Evolutionary conservation across 1,284 basidiomycete genomes (phyloP).

Genomic region (Xanthoconium separans): DNA sequence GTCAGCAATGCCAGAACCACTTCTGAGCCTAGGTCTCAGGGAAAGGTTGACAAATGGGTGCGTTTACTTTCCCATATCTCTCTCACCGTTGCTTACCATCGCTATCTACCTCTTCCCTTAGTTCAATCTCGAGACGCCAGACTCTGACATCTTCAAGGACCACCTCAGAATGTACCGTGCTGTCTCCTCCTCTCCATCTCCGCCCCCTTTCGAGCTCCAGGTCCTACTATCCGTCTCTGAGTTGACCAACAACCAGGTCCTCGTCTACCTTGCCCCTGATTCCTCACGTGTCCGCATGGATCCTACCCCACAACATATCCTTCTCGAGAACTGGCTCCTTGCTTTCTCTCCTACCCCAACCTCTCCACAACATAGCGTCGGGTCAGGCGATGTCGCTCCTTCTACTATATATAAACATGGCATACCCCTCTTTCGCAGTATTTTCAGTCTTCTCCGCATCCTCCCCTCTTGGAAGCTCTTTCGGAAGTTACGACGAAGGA

Average conservation of each 20-base stretch:
- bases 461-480: conserved; percentile 73
- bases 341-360: conserved; percentile 41
- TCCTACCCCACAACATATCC: conserved; percentile 61
- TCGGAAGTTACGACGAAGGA: conserved; percentile 55
- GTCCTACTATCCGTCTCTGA: conserved; percentile 71
- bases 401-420: conserved; percentile 80
- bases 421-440: conserved; percentile 73
- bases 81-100: conserved; percentile 3
- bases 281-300: conserved; percentile 62
- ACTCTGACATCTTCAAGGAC: conserved; percentile 63
- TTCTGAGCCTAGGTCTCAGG: conserved; percentile 39
- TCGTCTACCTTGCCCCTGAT: conserved; percentile 61
- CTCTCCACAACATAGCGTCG: conserved; percentile 26
- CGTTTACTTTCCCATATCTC: conserved; percentile 28
- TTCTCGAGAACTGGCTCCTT: conserved; percentile 74
- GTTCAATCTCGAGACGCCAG: conserved; percentile 80
- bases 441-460: conserved; percentile 68
- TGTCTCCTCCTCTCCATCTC: conserved; percentile 47
- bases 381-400: conserved; percentile 55
- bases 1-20: conserved; percentile 69
- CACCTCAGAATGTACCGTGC: conserved; percentile 60
- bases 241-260: conserved; percentile 62
- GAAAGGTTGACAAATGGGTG: conserved; percentile 77
- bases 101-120: conserved; percentile 23
- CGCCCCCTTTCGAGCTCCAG: conserved; percentile 57